Percentiles rank a stretch among this genome's conserved stretches.
Conservation (phyloP, 306 rosid genomes). For the Trifolium subterraneum region DNA sequence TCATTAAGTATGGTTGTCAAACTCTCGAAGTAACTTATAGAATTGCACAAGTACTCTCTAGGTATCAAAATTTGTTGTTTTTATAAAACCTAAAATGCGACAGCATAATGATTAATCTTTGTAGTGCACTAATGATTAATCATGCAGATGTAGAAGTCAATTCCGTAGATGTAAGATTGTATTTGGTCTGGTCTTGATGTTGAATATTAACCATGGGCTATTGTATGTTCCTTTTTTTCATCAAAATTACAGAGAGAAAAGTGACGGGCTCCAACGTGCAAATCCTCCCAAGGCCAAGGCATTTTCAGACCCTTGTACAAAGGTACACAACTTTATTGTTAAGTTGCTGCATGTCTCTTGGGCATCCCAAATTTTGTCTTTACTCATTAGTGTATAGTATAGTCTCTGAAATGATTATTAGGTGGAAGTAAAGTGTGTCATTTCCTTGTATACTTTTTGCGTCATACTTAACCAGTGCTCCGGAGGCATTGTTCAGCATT, state of each 20-base stretch:
- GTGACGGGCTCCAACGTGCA: slow-evolving; percentile 32
- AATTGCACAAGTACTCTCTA: neutral
- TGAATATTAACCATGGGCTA: neutral
- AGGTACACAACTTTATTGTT: slow-evolving; percentile 51
- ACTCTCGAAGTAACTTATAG: neutral
- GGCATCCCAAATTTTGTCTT: neutral
- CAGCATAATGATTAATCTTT: neutral
- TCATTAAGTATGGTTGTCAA: neutral
- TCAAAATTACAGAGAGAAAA: slow-evolving; percentile 51
- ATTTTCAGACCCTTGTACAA: slow-evolving; percentile 54
- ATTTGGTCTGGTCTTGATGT: neutral
- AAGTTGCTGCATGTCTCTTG: slow-evolving; percentile 20
- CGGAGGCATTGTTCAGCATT: too few relatives aligned
- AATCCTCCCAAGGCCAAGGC: slow-evolving; percentile 54
- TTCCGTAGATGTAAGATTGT: neutral
- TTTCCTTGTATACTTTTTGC: neutral
- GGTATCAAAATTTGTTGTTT: neutral
- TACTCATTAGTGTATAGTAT: neutral
- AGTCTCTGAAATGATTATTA: slow-evolving; percentile 7
- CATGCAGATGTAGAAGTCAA: neutral
- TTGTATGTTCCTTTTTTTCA: slow-evolving; percentile 22
- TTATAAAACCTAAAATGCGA: neutral
- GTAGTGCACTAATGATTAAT: neutral
- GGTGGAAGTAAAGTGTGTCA: slow-evolving; percentile 22
- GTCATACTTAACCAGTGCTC: too few relatives aligned